Base-by-base conservation (phyloP, 2,329 filamentous ascomycete genomes). In the Lanzia echinophila region DNA sequence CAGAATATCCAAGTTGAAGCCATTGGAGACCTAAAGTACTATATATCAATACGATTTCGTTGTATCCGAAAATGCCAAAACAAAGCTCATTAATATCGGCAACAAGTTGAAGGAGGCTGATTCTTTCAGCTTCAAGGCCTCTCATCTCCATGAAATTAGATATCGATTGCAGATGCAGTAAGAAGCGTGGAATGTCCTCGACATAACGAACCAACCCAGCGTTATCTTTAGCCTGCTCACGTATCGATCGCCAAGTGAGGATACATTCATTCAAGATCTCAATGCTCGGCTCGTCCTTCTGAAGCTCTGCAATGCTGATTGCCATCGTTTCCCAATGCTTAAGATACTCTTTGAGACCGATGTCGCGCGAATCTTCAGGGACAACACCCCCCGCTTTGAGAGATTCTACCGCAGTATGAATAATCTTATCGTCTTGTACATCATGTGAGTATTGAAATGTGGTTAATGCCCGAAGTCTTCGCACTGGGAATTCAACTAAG, bases 1-100 rank as follows among this genome's bases (percentile, higher is more conserved):
- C 78, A 47, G 78, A 78, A 60, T 84, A 81, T 28, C 83, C 84
- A 56, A 86, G 72, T 5, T 75, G 73, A 42, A 82, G 72, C 62
- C 83, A 81, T 58, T 83, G 78, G 7, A 76, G 61, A 2, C 75
- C 78, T 6, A 84, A 68, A 13, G 71, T 47, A 28, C 59, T 58
- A 44, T 65, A 63, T 48, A 69, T 58, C 70, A 75, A 22, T 73
- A 70, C 56, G 67, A 72, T 33, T 65, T 65, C 42, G 75, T 71
- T 22, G 71, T 68, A 54, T 69, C 70, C 2, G 71, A 74, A 56
- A 57, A 60, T 56, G 3, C 61, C 59, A 19, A 69, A 65, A 44
- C 72, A 70, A 31, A 81, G 62, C 60, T 80, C 76, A 11, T 75
- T 65, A 1, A 77, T 65, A 24, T 71, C 74, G 6, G 74, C 64